A percentile compares a stretch with the other conserved stretches of the same genome.
Evolutionary conservation across 768 basidiomycete genomes (phyloP).

Genomic region (Suillus alpinus): DNA sequence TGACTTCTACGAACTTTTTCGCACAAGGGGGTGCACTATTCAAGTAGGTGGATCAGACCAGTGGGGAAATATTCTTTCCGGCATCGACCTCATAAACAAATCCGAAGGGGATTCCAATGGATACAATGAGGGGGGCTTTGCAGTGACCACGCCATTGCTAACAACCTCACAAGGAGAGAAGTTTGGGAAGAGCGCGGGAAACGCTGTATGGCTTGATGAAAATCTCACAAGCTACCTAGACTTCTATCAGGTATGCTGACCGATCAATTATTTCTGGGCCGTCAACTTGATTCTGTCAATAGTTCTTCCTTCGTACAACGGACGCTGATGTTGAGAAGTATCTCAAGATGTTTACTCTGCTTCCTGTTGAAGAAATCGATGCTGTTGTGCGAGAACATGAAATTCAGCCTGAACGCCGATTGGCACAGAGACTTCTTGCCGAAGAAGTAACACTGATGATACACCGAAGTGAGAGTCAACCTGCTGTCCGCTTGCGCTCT

Average conservation of each 20-base stretch:
- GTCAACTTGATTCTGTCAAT: background rate
- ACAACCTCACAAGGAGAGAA: constrained; percentile 90
- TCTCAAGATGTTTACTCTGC: constrained; percentile 79
- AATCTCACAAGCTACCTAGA: constrained; percentile 82
- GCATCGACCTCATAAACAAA: constrained; percentile 84
- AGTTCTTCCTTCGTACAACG: constrained; percentile 88
- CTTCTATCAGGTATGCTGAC: constrained; percentile 81
- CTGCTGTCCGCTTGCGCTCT: background rate
- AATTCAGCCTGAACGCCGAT: constrained; percentile 45
- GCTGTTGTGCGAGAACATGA: constrained; percentile 55
- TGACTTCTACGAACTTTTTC: constrained; percentile 82
- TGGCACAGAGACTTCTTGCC: constrained; percentile 52
- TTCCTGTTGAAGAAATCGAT: constrained; percentile 57
- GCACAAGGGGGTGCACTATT: constrained; percentile 64
- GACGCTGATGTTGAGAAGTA: constrained; percentile 81
- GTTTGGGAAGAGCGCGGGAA: constrained; percentile 96
- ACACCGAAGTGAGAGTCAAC: constrained; percentile 45
- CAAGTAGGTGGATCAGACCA: constrained; percentile 98
- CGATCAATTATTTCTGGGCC: background rate
- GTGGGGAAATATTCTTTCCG: constrained; percentile 96
- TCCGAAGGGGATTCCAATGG: constrained; percentile 12
- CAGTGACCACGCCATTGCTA: constrained; percentile 90
- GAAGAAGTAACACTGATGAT: constrained; percentile 59
- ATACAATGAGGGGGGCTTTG: constrained; percentile 52
- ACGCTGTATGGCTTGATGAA: constrained; percentile 88